Evolutionary conservation across 2,329 filamentous ascomycete species (phyloP).

Genomic region (Ophiostoma ips): DNA sequence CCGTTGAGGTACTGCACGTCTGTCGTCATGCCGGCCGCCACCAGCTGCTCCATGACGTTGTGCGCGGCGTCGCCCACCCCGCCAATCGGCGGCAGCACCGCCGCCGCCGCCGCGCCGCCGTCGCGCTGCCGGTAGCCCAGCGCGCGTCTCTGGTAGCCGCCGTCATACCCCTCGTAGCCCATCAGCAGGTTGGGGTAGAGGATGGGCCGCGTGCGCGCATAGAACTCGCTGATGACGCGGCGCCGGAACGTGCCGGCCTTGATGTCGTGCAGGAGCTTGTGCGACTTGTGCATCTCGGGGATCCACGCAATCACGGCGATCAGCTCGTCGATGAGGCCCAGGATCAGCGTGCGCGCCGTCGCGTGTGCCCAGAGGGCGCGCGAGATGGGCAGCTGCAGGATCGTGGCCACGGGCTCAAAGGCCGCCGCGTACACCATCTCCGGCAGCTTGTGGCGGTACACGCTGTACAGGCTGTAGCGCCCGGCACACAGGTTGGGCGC

Average conservation of each 20-base stretch:
- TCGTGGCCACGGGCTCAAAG: slow-evolving; percentile 67
- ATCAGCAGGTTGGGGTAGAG: neutral
- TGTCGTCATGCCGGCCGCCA: slow-evolving; percentile 47
- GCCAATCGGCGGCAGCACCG: neutral
- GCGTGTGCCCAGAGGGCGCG: slow-evolving; percentile 49
- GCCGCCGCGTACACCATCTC: slow-evolving; percentile 62
- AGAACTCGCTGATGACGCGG: slow-evolving; percentile 34
- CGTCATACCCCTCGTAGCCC: neutral
- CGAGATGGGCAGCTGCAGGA: slow-evolving; percentile 62
- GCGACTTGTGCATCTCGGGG: slow-evolving; percentile 41
- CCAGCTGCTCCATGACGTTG: slow-evolving; percentile 54
- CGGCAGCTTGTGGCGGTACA: slow-evolving; percentile 64
- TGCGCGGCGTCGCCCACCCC: slow-evolving; percentile 8
- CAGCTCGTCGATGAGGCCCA: slow-evolving; percentile 63
- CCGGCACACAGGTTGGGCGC: slow-evolving; percentile 48
- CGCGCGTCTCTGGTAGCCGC: neutral
- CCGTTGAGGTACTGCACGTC: slow-evolving; percentile 82
- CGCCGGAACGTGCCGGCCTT: slow-evolving; percentile 40
- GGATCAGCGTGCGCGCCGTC: slow-evolving; percentile 56
- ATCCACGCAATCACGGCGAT: slow-evolving; percentile 55
- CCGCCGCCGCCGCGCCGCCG: neutral
- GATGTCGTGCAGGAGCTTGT: neutral
- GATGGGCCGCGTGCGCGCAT: neutral
- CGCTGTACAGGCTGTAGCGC: slow-evolving; percentile 41
- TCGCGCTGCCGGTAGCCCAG: neutral